Evolutionary conservation across 1,139 yeast species (phyloP).

Genomic region (Geotrichum histeridarum): DNA sequence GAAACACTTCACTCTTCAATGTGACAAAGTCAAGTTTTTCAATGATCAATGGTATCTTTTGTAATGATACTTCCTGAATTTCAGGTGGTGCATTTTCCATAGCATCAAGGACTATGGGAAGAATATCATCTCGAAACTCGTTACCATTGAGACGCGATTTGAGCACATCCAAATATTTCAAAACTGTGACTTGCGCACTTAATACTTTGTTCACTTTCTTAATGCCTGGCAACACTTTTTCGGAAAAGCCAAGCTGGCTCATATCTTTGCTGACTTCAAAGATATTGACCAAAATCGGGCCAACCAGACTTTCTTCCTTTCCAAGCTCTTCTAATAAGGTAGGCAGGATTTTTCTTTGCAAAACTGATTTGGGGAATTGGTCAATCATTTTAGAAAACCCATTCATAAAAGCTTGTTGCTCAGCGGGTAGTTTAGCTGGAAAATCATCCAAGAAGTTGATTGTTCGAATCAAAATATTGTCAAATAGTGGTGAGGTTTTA

Average conservation of each 20-base stretch:
- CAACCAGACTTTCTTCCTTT: constrained; percentile 49
- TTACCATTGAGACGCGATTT: constrained; percentile 47
- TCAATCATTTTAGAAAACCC: constrained; percentile 57
- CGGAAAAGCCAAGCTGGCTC: constrained; percentile 74
- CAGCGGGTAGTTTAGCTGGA: constrained; percentile 65
- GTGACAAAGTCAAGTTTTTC: constrained; percentile 62
- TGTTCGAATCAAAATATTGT: constrained; percentile 78
- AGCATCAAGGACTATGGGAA: constrained; percentile 37
- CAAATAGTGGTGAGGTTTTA: constrained; percentile 59
- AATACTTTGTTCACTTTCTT: constrained; percentile 45
- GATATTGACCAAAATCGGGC: constrained; percentile 53
- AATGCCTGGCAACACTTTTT: constrained; percentile 54
- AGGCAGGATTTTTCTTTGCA: constrained; percentile 72
- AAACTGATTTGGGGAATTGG: constrained; percentile 65
- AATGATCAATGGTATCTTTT: constrained; percentile 44
- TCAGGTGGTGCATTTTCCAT: constrained; percentile 37
- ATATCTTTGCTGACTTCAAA: constrained; percentile 56
- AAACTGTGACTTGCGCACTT: constrained; percentile 49
- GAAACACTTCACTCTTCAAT: constrained; percentile 67
- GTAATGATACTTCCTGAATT: constrained; percentile 55
- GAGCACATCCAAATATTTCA: constrained; percentile 53
- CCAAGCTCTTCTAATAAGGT: constrained; percentile 49
- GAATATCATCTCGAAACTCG: constrained; percentile 38
- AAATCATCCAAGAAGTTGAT: constrained; percentile 81
- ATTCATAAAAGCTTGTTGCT: constrained; percentile 62